Base-by-base conservation (phyloP, 352 stramenopile species). In the Globisporangium solare region DNA sequence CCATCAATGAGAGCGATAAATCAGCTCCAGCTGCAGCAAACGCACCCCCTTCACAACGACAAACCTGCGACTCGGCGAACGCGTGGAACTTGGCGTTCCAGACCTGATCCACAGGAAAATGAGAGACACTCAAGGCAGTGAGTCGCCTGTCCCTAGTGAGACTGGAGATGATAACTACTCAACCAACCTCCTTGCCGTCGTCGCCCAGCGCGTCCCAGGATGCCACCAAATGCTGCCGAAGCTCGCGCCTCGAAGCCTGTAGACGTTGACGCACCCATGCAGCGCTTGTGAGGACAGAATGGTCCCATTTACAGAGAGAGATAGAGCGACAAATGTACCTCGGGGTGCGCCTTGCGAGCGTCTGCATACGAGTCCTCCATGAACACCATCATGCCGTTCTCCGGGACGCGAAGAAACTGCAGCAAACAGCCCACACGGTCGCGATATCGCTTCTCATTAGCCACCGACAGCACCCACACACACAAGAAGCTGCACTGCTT, bases 311-410 rank as follows among this genome's bases (percentile, higher is more conserved):
- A 8, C 5, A 35, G 27, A 35, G 27, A 35, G 2, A 35, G 27
- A 35, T 7, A 35, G 27, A 35, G 27, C 6, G 27, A 35, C 27
- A 35, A 1, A n/a, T 43, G 11, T 46, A 74, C 72, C 60, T 57
- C 56, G 13, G 70, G 73, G 39, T 78, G 59, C 11, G 40, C 46
- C 11, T 46, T 56, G 2, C 70, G 67, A 54, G 67, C 57, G 3
- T 21, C 37, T 35, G 35, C 15, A 42, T 63, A 73, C 8, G 24
- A 56, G 35, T 70, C 50, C 47, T 78, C 68, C 48, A 78, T 43
- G 42, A 74, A 83, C 15, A 79, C 49, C 62, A 63, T 67, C 58
- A 59, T 64, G 42, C 60, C 57, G 41, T 60, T 76, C 42, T 65
- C 56, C 1, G 73, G 73, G 7, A 64, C 56, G 2, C 51, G 57